phyloP scores from a whole-genome alignment of 23 red algal genomes.

The Cyanidium caldarium region DNA sequence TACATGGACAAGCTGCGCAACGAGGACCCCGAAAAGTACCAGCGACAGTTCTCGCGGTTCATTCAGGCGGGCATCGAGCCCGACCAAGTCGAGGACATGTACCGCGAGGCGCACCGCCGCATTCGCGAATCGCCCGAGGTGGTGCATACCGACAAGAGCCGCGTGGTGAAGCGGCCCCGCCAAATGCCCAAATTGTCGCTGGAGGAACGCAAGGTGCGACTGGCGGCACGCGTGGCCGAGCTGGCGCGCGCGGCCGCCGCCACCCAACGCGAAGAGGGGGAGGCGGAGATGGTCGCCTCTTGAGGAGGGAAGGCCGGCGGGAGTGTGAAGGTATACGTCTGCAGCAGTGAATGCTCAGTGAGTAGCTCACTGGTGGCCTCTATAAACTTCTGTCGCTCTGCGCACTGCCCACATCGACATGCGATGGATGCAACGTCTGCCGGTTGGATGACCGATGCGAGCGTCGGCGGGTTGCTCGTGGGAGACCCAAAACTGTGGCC shows the following conservation, averaged over 20 bases:
- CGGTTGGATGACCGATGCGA: too few species aligned
- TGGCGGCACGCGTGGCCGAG: not conserved
- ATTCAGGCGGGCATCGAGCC: constrained; percentile 58
- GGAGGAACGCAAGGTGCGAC: not conserved
- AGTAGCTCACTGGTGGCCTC: too few species aligned
- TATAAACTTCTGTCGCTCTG: too few species aligned
- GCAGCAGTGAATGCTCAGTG: too few species aligned
- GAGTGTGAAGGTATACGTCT: too few species aligned
- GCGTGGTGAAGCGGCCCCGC: constrained; percentile 2
- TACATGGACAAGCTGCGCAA: constrained; percentile 83
- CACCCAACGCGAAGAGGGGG: too few species aligned
- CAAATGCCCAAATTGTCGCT: not conserved
- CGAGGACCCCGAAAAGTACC: constrained; percentile 71
- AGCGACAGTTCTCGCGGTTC: constrained; percentile 67
- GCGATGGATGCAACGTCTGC: too few species aligned
- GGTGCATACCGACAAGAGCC: constrained; percentile 38
- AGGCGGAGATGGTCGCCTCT: too few species aligned
- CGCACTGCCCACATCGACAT: too few species aligned
- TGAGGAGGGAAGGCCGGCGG: too few species aligned
- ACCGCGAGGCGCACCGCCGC: constrained; percentile 49
- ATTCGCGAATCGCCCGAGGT: constrained; percentile 76
- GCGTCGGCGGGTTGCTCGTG: too few species aligned
- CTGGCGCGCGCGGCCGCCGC: not conserved
- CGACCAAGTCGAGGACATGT: constrained; percentile 79
- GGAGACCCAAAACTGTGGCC: too few species aligned